Conservation (phyloP, 176 grass and related monocot genomes). For the Tillandsia leiboldiana region DNA sequence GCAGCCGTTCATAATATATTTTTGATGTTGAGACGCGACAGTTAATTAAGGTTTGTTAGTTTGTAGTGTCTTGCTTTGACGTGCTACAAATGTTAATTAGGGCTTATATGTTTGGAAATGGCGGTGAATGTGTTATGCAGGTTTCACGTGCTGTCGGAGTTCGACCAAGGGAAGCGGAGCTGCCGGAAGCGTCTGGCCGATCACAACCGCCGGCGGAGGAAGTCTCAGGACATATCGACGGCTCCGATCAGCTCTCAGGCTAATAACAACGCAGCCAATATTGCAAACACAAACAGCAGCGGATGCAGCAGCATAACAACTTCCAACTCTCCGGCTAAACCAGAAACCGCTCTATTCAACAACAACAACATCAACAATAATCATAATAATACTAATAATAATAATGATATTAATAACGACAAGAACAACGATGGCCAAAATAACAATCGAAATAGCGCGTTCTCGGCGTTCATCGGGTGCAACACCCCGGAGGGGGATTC, state of each 20-base stretch:
- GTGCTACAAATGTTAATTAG: not conserved
- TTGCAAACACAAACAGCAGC: not conserved
- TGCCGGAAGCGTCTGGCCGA: slow-evolving; percentile 10
- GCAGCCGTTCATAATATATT: not conserved
- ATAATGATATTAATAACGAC: not conserved
- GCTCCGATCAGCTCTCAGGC: not conserved
- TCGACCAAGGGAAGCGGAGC: slow-evolving; percentile 12
- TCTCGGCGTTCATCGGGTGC: not conserved
- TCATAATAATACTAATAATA: not conserved
- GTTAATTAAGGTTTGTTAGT: no score
- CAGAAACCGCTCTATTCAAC: not conserved
- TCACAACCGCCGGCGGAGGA: slow-evolving; percentile 10
- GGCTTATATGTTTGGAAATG: not conserved
- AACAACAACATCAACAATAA: not conserved
- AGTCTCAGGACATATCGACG: slow-evolving; percentile 2
- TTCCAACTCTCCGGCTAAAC: not conserved
- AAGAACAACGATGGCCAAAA: not conserved
- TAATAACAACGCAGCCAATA: not conserved
- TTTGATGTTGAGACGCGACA: not conserved
- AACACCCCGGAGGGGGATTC: not conserved
- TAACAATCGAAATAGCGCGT: not conserved
- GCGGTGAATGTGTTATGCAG: not conserved
- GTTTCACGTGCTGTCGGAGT: slow-evolving; percentile 6
- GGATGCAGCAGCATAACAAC: not conserved
- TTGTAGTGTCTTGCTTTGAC: no score